phyloP scores from a whole-genome alignment of 352 stramenopile species.

The Phytopythium chamaehyphon region DNA sequence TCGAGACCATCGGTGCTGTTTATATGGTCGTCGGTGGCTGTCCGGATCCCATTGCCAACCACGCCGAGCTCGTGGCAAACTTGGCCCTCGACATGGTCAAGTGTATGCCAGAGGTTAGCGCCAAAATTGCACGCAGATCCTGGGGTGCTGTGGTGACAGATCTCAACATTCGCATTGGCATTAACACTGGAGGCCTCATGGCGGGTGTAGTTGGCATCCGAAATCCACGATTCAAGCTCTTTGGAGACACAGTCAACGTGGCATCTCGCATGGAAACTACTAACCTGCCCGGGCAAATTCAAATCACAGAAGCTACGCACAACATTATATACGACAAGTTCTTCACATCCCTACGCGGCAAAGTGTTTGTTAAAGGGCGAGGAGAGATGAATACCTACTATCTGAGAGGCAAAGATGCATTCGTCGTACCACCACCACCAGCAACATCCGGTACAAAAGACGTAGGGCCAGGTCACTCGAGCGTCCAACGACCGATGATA shows the following conservation, averaged over 20 bases:
- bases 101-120: slow-evolving; percentile 72
- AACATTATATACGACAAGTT: slow-evolving; percentile 66
- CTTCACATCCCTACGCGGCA: slow-evolving; percentile 59
- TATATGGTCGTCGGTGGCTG: slow-evolving; percentile 89
- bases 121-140: slow-evolving; percentile 65
- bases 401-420: slow-evolving; percentile 53
- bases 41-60: slow-evolving; percentile 58
- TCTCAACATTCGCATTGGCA: slow-evolving; percentile 82
- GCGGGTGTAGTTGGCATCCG: slow-evolving; percentile 81
- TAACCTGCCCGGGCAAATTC: slow-evolving; percentile 74
- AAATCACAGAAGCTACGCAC: slow-evolving; percentile 73
- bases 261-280: slow-evolving; percentile 84
- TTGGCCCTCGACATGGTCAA: slow-evolving; percentile 77
- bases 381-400: slow-evolving; percentile 87
- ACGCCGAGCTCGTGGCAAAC: slow-evolving; percentile 79
- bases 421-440: slow-evolving; percentile 46
- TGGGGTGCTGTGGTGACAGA: slow-evolving; percentile 68
- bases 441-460: neutral
- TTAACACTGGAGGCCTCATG: slow-evolving; percentile 84
- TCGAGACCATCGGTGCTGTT: slow-evolving; percentile 88
- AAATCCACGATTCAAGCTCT: slow-evolving; percentile 86
- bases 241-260: slow-evolving; percentile 86
- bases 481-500: too few relatives aligned
- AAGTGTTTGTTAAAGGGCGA: slow-evolving; percentile 78
- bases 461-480: neutral